Percentiles rank a stretch among this genome's conserved stretches.
phyloP scores from a whole-genome alignment of 1,284 basidiomycete genomes.

The Puccinia hordei region DNA sequence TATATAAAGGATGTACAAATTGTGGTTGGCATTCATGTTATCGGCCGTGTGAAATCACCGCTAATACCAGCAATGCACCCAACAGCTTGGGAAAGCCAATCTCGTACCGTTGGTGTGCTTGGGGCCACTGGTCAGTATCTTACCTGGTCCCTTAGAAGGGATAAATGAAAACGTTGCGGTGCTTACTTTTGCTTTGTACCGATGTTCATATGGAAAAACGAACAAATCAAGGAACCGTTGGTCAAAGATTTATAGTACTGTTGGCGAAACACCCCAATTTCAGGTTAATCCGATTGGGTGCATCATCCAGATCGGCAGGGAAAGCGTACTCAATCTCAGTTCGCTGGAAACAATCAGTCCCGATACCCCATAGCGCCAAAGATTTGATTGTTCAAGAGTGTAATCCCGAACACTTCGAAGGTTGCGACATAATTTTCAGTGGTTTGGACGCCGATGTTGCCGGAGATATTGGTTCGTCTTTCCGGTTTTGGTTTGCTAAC shows the following conservation, averaged over 20 bases:
- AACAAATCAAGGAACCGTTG: constrained; percentile 54
- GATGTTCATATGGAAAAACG: no score
- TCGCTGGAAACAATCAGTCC: constrained; percentile 85
- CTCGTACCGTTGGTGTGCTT: constrained; percentile 73
- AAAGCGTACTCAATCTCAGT: constrained; percentile 77
- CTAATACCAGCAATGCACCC: neutral
- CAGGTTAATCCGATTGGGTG: constrained; percentile 80
- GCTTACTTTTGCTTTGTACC: neutral
- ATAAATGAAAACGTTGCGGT: no score
- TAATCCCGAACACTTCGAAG: constrained; percentile 72
- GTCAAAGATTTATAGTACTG: constrained; percentile 75
- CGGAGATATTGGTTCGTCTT: constrained; percentile 79
- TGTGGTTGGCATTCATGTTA: no score
- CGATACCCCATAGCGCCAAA: constrained; percentile 71
- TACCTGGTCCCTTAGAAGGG: neutral
- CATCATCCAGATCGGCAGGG: constrained; percentile 83
- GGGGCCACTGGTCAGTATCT: constrained; percentile 77
- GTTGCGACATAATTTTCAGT: constrained; percentile 88
- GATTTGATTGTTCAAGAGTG: constrained; percentile 79
- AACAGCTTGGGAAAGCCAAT: neutral
- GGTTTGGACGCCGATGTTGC: constrained; percentile 93
- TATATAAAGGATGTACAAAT: no score
- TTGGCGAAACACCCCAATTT: constrained; percentile 90
- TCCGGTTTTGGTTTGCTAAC: neutral
- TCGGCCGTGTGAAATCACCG: no score